Percentiles rank a stretch among this genome's conserved stretches.
These are phyloP conservation scores for Arthrobotrys conoides DNA, from an alignment of 2,329 filamentous ascomycete genomes.

Conservation along the genomic window DNA sequence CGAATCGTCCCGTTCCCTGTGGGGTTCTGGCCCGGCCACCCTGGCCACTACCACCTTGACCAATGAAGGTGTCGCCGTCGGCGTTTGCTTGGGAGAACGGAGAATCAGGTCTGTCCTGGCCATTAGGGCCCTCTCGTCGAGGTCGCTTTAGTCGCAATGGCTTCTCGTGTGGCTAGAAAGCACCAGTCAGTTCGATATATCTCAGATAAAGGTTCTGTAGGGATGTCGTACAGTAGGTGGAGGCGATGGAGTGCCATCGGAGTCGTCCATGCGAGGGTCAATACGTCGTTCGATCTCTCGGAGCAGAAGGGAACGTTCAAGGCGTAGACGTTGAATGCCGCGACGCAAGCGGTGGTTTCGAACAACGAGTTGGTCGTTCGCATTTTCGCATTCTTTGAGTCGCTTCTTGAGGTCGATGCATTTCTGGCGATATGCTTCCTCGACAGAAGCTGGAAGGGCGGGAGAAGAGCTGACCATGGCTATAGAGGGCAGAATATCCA, in stretches of 20 bases:
- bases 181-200: constrained; percentile 18
- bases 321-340: constrained; percentile 89
- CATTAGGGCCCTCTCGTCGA: constrained; percentile 63
- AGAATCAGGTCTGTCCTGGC: constrained; percentile 62
- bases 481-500: neutral
- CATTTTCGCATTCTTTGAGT: constrained; percentile 89
- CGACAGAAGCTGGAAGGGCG: constrained; percentile 85
- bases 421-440: constrained; percentile 95
- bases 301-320: constrained; percentile 83
- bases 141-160: constrained; percentile 79
- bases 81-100: constrained; percentile 63
- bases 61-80: constrained; percentile 51
- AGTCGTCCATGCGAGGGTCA: constrained; percentile 81
- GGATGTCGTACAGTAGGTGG: constrained; percentile 78
- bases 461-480: constrained; percentile 66
- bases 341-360: constrained; percentile 85
- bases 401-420: constrained; percentile 94
- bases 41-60: constrained; percentile 2
- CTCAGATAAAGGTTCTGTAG: neutral
- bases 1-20: constrained; percentile 48
- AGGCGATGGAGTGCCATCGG: constrained; percentile 83
- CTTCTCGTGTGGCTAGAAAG: constrained; percentile 80
- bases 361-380: constrained; percentile 85
- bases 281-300: constrained; percentile 82
- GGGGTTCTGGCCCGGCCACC: constrained; percentile 44